Evolutionary conservation across 2,329 filamentous ascomycete genomes (phyloP).

Genomic region (Epichloe sp.): DNA sequence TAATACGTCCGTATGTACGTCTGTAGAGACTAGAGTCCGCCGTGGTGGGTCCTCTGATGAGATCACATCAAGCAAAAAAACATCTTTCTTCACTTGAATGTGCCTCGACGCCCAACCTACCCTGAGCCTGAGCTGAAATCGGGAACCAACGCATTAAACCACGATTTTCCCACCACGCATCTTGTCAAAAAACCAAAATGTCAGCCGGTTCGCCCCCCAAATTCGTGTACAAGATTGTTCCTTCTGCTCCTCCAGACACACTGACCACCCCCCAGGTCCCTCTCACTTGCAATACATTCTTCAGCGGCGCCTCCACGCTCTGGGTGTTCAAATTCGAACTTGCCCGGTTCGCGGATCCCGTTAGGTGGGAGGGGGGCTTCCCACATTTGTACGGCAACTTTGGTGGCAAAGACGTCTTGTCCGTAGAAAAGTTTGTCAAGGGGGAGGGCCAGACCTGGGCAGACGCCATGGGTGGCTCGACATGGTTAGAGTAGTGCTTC

Average conservation of each 20-base stretch:
- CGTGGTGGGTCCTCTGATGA: not conserved
- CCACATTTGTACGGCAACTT: constrained; percentile 49
- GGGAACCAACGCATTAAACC: not conserved
- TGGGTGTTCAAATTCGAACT: constrained; percentile 43
- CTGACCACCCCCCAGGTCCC: constrained; percentile 23
- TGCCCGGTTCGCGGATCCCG: constrained; percentile 25
- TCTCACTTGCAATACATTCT: constrained; percentile 31
- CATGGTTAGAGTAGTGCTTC: constrained; percentile 27
- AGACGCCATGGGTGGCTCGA: constrained; percentile 25
- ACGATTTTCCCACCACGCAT: not conserved
- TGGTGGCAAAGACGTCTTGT: constrained; percentile 37
- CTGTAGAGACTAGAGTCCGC: too few relatives aligned
- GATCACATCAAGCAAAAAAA: too few relatives aligned
- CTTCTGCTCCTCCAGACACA: constrained; percentile 36
- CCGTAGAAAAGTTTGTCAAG: constrained; percentile 31
- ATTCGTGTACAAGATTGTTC: constrained; percentile 49
- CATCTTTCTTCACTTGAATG: not conserved
- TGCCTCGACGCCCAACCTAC: not conserved
- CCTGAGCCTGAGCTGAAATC: not conserved
- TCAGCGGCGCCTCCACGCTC: constrained; percentile 23
- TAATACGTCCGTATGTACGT: too few relatives aligned
- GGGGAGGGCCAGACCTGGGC: constrained; percentile 34
- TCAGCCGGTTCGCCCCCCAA: constrained; percentile 12
- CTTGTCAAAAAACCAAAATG: not conserved
- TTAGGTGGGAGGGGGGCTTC: constrained; percentile 45